Percentiles rank a stretch among this genome's conserved stretches.
Evolutionary conservation across 495 filamentous ascomycete genomes (phyloP).

Genomic region (Letharia columbiana): DNA sequence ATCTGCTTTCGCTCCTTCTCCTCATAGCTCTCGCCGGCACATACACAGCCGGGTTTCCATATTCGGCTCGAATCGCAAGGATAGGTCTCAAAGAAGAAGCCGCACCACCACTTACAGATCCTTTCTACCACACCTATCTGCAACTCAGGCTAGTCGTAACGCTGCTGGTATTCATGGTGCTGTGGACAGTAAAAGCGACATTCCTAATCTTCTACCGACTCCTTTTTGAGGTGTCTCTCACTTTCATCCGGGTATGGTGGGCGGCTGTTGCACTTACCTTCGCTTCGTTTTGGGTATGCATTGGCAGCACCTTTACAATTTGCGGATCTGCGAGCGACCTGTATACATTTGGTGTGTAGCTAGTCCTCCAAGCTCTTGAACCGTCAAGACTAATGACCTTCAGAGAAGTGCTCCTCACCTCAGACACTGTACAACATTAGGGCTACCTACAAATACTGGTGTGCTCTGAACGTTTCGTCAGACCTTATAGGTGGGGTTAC

Average conservation of each 20-base stretch:
- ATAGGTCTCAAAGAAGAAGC: slow-evolving; percentile 10
- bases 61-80: slow-evolving; percentile 13
- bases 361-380: not conserved
- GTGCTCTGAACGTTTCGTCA: slow-evolving; percentile 18
- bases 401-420: slow-evolving; percentile 14
- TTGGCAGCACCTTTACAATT: slow-evolving; percentile 17
- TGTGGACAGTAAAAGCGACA: slow-evolving; percentile 19
- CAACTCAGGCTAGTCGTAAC: slow-evolving; percentile 11
- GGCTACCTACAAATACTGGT: slow-evolving; percentile 21
- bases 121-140: slow-evolving; percentile 16
- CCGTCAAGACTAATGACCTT: not conserved
- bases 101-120: slow-evolving; percentile 14
- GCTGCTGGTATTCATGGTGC: slow-evolving; percentile 17
- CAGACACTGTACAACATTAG: slow-evolving; percentile 14
- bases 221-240: slow-evolving; percentile 16
- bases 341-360: slow-evolving; percentile 10
- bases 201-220: slow-evolving; percentile 20
- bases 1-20: slow-evolving; percentile 14
- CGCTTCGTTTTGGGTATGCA: slow-evolving; percentile 19
- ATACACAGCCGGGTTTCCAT: slow-evolving; percentile 17
- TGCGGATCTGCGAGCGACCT: slow-evolving; percentile 17
- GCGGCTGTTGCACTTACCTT: slow-evolving; percentile 15
- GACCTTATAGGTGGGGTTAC: slow-evolving; percentile 12
- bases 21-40: slow-evolving; percentile 15
- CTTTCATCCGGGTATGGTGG: slow-evolving; percentile 18